These are phyloP conservation scores for Stephanodiscus minutulus DNA, from an alignment of 108 stramenopile genomes.

Conservation along the genomic window DNA sequence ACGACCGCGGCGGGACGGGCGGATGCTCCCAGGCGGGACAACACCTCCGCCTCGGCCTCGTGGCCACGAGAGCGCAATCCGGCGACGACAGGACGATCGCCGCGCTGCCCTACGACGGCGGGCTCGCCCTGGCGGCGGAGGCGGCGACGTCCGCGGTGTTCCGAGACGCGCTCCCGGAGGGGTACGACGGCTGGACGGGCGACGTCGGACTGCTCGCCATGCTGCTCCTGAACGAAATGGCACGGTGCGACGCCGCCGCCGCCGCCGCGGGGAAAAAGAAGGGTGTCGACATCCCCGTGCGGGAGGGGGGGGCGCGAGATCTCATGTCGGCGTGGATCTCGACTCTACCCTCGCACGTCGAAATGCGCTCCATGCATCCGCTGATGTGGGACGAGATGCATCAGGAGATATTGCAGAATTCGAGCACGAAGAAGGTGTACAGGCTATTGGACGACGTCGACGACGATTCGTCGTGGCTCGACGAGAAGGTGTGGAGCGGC, in stretches of 20 bases:
- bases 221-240: conserved; percentile 75
- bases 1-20: neutral
- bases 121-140: conserved; percentile 54
- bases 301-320: conserved; percentile 42
- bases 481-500: conserved; percentile 57
- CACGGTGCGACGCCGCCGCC: conserved; percentile 27
- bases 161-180: conserved; percentile 57
- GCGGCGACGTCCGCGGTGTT: conserved; percentile 60
- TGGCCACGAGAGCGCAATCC: conserved; percentile 50
- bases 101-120: conserved; percentile 66
- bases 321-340: conserved; percentile 69
- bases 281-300: conserved; percentile 47
- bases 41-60: conserved; percentile 61
- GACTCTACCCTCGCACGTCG: conserved; percentile 61
- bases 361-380: conserved; percentile 64
- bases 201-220: conserved; percentile 80
- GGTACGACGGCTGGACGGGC: conserved; percentile 86
- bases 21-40: no score
- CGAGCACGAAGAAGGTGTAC: conserved; percentile 81
- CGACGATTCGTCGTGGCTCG: conserved; percentile 80
- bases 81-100: conserved; percentile 25
- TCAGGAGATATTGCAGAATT: conserved; percentile 80
- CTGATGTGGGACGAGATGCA: conserved; percentile 77
- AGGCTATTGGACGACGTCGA: conserved; percentile 80
- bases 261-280: neutral